phyloP scores from a whole-genome alignment of 2,329 filamentous ascomycete species.

The Curvularia spicifera region DNA sequence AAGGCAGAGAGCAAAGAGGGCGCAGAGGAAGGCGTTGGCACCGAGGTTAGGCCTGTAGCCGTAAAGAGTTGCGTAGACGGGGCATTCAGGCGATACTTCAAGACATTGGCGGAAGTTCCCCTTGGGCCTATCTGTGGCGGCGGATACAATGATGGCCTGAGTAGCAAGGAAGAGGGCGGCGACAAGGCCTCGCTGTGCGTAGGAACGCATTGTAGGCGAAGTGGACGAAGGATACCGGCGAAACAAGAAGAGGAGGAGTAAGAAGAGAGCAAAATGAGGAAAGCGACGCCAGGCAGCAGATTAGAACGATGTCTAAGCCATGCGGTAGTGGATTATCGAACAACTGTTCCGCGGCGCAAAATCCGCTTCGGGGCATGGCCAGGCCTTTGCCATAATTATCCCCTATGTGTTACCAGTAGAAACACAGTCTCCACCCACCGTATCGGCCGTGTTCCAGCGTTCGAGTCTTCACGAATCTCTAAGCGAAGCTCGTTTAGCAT shows the following conservation, averaged over 20 bases:
- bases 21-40: constrained; percentile 49
- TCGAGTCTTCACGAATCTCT: constrained; percentile 16
- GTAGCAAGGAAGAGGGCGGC: constrained; percentile 16
- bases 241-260: background rate
- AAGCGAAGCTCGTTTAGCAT: constrained; percentile 20
- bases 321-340: constrained; percentile 6
- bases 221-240: background rate
- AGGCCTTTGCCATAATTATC: constrained; percentile 11
- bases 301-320: constrained; percentile 8
- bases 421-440: constrained; percentile 17
- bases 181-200: constrained; percentile 18
- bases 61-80: constrained; percentile 49
- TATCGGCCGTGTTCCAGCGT: constrained; percentile 22
- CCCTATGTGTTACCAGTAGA: constrained; percentile 5
- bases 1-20: constrained; percentile 30
- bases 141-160: constrained; percentile 19
- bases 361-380: constrained; percentile 4
- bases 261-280: constrained; percentile 2
- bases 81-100: constrained; percentile 34
- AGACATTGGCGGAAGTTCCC: constrained; percentile 33
- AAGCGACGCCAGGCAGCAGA: constrained; percentile 5
- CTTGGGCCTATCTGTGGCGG: constrained; percentile 27
- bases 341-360: constrained; percentile 6
- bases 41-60: constrained; percentile 50
- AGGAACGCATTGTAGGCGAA: constrained; percentile 13